Evolutionary conservation across 2,329 filamentous ascomycete species (phyloP).

Genomic region (Claviceps sorghi): DNA sequence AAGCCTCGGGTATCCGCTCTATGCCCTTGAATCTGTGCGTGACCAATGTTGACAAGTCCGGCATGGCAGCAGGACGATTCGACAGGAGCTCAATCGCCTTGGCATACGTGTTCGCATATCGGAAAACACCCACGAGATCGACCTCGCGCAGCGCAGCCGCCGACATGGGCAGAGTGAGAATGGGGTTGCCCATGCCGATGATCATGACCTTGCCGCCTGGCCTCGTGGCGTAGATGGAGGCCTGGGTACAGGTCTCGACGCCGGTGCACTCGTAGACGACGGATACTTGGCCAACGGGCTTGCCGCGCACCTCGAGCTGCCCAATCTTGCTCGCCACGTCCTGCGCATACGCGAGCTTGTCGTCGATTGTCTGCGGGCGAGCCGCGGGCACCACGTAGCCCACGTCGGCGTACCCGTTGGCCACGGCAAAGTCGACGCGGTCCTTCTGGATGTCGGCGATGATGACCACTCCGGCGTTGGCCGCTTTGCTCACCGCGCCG

Average conservation of each 20-base stretch:
- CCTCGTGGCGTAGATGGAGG: slow-evolving; percentile 53
- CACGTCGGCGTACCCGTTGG: slow-evolving; percentile 40
- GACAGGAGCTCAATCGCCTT: slow-evolving; percentile 36
- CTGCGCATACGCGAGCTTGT: slow-evolving; percentile 36
- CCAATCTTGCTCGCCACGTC: slow-evolving; percentile 31
- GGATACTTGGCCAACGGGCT: slow-evolving; percentile 46
- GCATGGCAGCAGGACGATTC: slow-evolving; percentile 35
- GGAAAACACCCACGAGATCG: slow-evolving; percentile 56
- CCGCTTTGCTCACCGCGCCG: slow-evolving; percentile 40
- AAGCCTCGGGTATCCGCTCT: slow-evolving; percentile 48
- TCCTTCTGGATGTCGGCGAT: slow-evolving; percentile 43
- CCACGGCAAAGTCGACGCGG: slow-evolving; percentile 41
- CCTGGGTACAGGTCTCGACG: slow-evolving; percentile 61
- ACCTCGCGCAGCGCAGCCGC: slow-evolving; percentile 55
- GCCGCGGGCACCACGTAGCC: slow-evolving; percentile 34
- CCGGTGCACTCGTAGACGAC: slow-evolving; percentile 68
- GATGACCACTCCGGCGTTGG: slow-evolving; percentile 29
- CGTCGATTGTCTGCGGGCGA: slow-evolving; percentile 33
- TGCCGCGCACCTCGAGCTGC: slow-evolving; percentile 20
- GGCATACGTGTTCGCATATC: slow-evolving; percentile 63
- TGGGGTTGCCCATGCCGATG: slow-evolving; percentile 58
- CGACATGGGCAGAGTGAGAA: slow-evolving; percentile 55
- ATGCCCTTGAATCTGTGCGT: slow-evolving; percentile 57
- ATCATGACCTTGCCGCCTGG: slow-evolving; percentile 57
- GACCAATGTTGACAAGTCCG: slow-evolving; percentile 51